A percentile compares a stretch with the other conserved stretches of the same genome.
Conservation (phyloP, 805 yeast species). For the Wickerhamomyces sydowiorum region DNA sequence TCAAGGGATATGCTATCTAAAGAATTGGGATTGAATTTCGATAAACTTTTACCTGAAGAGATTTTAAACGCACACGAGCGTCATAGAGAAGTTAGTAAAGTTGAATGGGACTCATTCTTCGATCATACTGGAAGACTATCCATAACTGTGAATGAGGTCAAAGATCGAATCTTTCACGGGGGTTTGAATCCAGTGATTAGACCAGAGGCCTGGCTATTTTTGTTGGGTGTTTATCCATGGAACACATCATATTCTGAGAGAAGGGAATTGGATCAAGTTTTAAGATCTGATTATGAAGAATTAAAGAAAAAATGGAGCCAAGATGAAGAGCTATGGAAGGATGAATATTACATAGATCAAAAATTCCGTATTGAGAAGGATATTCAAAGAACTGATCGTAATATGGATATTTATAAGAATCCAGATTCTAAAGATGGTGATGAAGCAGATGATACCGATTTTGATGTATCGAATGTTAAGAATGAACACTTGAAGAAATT, state of each 20-base stretch:
- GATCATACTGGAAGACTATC: conserved; percentile 68
- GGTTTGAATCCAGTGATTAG: conserved; percentile 61
- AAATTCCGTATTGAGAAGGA: conserved; percentile 88
- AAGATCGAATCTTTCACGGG: conserved; percentile 84
- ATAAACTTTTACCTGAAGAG: conserved; percentile 51
- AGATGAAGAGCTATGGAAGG: conserved; percentile 43
- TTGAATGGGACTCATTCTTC: conserved; percentile 83
- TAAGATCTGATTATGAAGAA: conserved; percentile 53
- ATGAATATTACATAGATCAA: conserved; percentile 85
- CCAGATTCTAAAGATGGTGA: conserved; percentile 26
- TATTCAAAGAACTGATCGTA: conserved; percentile 85
- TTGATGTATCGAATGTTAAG: conserved; percentile 56
- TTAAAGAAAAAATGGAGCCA: conserved; percentile 71
- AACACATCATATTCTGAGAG: conserved; percentile 71
- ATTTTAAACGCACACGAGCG: conserved; percentile 54
- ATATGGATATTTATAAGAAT: conserved; percentile 52
- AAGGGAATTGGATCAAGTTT: conserved; percentile 45
- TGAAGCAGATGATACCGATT: conserved; percentile 29
- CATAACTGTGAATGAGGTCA: conserved; percentile 73
- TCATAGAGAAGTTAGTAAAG: conserved; percentile 55
- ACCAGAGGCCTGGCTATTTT: conserved; percentile 77
- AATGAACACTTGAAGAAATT: conserved; percentile 72
- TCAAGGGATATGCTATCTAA: conserved; percentile 47
- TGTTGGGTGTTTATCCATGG: conserved; percentile 87
- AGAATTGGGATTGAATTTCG: conserved; percentile 57